Evolutionary conservation across 1,284 basidiomycete genomes (phyloP).

Genomic region (Coniferiporia sulphurascens): DNA sequence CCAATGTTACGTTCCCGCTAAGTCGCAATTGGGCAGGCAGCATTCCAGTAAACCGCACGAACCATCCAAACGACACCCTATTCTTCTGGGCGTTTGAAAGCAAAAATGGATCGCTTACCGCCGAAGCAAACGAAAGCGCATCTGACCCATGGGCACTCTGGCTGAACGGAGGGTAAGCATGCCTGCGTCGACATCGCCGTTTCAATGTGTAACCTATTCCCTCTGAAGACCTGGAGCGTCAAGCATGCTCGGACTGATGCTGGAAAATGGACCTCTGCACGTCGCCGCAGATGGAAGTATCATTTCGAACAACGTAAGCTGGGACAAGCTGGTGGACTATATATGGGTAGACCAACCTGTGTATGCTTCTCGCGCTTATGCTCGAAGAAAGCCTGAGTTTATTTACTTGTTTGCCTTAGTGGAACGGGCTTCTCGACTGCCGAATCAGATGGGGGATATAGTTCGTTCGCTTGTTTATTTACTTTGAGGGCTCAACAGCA

Average conservation of each 20-base stretch:
- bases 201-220: neutral
- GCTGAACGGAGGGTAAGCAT: constrained; percentile 63
- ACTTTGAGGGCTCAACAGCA: neutral
- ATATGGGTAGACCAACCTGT: constrained; percentile 75
- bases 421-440: constrained; percentile 64
- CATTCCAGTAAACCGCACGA: constrained; percentile 55
- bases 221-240: constrained; percentile 63
- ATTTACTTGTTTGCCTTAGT: constrained; percentile 26
- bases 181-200: neutral
- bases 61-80: constrained; percentile 64
- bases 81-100: constrained; percentile 73
- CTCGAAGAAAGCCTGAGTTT: neutral
- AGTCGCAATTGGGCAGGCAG: constrained; percentile 63
- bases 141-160: constrained; percentile 70
- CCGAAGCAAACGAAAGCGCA: constrained; percentile 24
- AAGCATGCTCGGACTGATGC: constrained; percentile 57
- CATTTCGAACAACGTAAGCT: constrained; percentile 48
- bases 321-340: constrained; percentile 58
- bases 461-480: constrained; percentile 30
- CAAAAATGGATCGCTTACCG: constrained; percentile 52
- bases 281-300: constrained; percentile 46
- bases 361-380: constrained; percentile 31
- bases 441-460: constrained; percentile 48
- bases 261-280: constrained; percentile 68
- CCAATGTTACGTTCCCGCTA: constrained; percentile 58